Evolutionary conservation across 352 stramenopile genomes (phyloP).

Genomic region (Elongisporangium undulatum): DNA sequence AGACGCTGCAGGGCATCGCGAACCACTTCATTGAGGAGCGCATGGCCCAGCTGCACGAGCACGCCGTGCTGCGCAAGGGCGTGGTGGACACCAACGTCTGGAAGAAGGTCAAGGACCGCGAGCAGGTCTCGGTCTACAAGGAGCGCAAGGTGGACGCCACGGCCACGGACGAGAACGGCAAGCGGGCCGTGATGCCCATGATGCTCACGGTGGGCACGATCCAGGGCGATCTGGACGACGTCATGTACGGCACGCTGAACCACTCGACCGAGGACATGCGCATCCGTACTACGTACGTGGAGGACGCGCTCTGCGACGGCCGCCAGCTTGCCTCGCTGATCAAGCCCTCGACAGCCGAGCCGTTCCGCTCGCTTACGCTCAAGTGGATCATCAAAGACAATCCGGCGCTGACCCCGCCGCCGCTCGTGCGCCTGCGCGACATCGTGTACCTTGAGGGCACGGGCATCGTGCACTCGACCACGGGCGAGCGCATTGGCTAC

Average conservation of each 20-base stretch:
- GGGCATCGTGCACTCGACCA: conserved; percentile 31
- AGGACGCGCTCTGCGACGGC: conserved; percentile 28
- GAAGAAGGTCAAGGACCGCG: conserved; percentile 25
- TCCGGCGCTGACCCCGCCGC: conserved; percentile 25
- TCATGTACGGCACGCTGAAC: conserved; percentile 46
- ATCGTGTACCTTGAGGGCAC: conserved; percentile 40
- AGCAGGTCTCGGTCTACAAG: conserved; percentile 25
- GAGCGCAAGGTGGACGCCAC: conserved; percentile 11
- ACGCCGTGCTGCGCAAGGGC: conserved; percentile 19
- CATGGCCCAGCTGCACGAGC: conserved; percentile 29
- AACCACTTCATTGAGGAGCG: neutral
- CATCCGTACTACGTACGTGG: conserved; percentile 44
- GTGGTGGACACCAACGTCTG: conserved; percentile 28
- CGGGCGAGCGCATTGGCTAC: conserved; percentile 46
- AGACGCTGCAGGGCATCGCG: conserved; percentile 8
- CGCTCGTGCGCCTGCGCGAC: conserved; percentile 46
- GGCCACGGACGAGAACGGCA: neutral
- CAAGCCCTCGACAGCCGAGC: conserved; percentile 22
- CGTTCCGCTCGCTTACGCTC: conserved; percentile 32
- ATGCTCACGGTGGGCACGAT: conserved; percentile 15
- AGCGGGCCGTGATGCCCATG: neutral
- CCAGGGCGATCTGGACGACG: conserved; percentile 33
- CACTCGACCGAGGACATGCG: conserved; percentile 42
- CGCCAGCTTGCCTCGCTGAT: conserved; percentile 30
- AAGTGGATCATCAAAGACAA: conserved; percentile 46